Base-by-base conservation (phyloP, 2,329 filamentous ascomycete genomes). In the Whalleya microplaca region DNA sequence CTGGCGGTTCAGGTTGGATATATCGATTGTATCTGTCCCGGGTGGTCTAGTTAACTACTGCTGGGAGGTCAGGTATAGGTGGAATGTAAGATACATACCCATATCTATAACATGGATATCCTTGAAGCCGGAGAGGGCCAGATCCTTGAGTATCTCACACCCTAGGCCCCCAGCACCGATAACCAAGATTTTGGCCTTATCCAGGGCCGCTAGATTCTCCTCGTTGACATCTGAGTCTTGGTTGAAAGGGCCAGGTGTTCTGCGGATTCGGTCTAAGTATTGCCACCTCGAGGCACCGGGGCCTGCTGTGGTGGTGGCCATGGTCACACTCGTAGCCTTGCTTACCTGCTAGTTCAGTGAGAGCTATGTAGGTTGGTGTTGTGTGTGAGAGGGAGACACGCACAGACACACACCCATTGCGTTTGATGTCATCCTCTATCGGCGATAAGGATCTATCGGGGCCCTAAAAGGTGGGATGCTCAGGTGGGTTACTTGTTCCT, bases 81-180 rank as follows among this genome's bases (percentile, higher is more conserved):
- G 20, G 32, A n/a, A 12, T 42, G 16, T 27, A 16, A 27, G 65
- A 16, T n/a, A 71, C 80, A 56, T 76, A 89, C 90, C 91, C 95
- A 99, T 99, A 76, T 99, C 95, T 68, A 99, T 98, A 56, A 99
- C 95, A 78, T 99, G 92, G 65, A 99, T 97, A 69, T 96, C 86
- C 74, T 90, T 96, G 79, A 99, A 99, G 23, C 93, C 92, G 1
- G 94, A 97, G 50, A 99, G 83, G 42, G 95, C 95, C 32, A 99
- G 83, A 69, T 99, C 92, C 79, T 99, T 99, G 50, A 99, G 80
- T 44, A 99, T 96, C 73, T 99, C 95, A 69, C 95, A 99, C 64
- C 95, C 95, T 57, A 99, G 76, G 10, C 95, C 95, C 60, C 95
- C 95, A 56, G 95, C 95, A 55, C 95, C 95, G 65, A 93, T 97